Percentiles rank a stretch among this genome's conserved stretches.
phyloP scores from a whole-genome alignment of 2,329 filamentous ascomycete genomes.

The Didymellaceae sp. region DNA sequence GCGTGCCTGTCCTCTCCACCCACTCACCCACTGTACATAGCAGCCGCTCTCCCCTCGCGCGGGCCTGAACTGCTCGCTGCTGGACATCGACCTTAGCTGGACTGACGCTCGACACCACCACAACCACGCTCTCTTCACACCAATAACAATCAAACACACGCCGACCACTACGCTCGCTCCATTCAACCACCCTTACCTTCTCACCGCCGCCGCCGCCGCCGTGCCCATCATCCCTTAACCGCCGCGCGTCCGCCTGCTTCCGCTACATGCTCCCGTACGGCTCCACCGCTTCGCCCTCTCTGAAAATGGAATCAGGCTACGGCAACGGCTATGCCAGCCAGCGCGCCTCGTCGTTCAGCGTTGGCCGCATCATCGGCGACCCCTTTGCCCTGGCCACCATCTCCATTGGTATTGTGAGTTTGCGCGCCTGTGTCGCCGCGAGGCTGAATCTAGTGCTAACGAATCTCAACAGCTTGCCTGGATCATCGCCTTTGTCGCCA shows the following conservation, averaged over 20 bases:
- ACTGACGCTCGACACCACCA: conserved; percentile 16
- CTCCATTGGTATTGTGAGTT: conserved; percentile 88
- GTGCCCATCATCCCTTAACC: background rate
- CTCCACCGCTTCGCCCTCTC: conserved; percentile 74
- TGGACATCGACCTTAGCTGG: conserved; percentile 15
- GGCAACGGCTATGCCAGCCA: conserved; percentile 49
- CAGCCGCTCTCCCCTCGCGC: conserved; percentile 7
- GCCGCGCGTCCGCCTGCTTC: conserved; percentile 49
- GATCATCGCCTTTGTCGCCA: conserved; percentile 89
- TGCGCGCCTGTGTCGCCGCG: conserved; percentile 30
- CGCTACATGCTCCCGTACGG: conserved; percentile 73
- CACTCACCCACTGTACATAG: conserved; percentile 3
- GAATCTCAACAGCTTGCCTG: conserved; percentile 80
- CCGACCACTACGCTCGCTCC: conserved; percentile 13
- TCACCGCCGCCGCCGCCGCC: conserved; percentile 16
- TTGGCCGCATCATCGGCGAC: conserved; percentile 92
- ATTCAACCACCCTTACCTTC: conserved; percentile 10
- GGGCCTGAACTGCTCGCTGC: conserved; percentile 1
- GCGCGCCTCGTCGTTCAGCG: conserved; percentile 62
- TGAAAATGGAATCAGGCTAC: conserved; percentile 79
- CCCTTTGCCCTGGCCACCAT: conserved; percentile 94
- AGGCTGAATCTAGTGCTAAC: conserved; percentile 23
- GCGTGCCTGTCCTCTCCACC: background rate
- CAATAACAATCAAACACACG: too few relatives aligned
- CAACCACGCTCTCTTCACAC: background rate